Evolutionary conservation across 495 filamentous ascomycete species (phyloP).

Genomic region (Elaphomyces granulatus): DNA sequence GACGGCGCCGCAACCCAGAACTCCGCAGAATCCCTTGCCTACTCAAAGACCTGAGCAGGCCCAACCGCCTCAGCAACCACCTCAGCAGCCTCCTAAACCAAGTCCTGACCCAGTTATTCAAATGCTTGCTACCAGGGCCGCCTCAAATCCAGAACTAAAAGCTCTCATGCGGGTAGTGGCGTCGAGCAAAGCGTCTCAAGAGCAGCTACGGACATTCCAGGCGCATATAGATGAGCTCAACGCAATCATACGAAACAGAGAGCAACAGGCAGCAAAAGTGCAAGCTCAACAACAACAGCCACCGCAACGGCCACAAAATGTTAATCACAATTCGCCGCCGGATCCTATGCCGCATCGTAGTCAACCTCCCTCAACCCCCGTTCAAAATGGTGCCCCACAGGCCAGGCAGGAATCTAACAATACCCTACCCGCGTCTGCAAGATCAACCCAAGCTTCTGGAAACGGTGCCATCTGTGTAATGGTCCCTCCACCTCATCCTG

Average conservation of each 20-base stretch:
- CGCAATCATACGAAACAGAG: slow-evolving; percentile 36
- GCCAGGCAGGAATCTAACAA: slow-evolving; percentile 25
- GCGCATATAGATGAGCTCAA: slow-evolving; percentile 85
- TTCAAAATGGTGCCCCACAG: slow-evolving; percentile 6
- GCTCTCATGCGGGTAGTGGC: slow-evolving; percentile 94
- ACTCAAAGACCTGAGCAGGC: slow-evolving; percentile 20
- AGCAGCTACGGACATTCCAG: slow-evolving; percentile 80
- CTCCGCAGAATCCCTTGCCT: slow-evolving; percentile 17
- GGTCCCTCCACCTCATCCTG: slow-evolving; percentile 2
- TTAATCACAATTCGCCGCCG: slow-evolving; percentile 11
- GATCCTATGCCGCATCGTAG: not conserved
- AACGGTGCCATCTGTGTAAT: slow-evolving; percentile 2
- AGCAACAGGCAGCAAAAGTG: slow-evolving; percentile 26
- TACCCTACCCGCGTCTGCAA: slow-evolving; percentile 5
- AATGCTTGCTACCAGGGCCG: slow-evolving; percentile 75
- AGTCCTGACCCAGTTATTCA: slow-evolving; percentile 90
- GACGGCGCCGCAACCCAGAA: slow-evolving; percentile 5
- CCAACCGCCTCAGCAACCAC: slow-evolving; percentile 15
- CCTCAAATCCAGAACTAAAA: slow-evolving; percentile 75
- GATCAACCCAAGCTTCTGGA: slow-evolving; percentile 4
- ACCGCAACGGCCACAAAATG: slow-evolving; percentile 8
- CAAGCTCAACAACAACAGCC: slow-evolving; percentile 12
- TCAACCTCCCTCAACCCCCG: slow-evolving; percentile 7
- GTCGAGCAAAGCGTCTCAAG: slow-evolving; percentile 61
- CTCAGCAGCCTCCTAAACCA: slow-evolving; percentile 31